Base-by-base conservation (phyloP, 345 rosid species). In the Carallia pectinifolia region DNA sequence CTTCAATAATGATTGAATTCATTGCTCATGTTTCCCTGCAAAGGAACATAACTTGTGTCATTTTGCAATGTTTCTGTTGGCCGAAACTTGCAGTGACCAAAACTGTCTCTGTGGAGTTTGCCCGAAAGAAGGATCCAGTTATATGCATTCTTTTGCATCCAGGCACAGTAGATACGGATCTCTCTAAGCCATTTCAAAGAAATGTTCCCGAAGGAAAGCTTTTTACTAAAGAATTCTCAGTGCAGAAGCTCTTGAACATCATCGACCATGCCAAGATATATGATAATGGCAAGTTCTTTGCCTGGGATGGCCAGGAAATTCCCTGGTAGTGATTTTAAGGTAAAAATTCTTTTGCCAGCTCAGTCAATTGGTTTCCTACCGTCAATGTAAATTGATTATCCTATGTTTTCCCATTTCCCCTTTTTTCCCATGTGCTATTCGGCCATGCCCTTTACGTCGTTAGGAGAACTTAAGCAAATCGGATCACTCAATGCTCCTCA, bases 281-380 rank as follows among this genome's bases (percentile, higher is more conserved):
- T 16, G 96, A 90, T 58, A 91, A 87, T 65, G 98, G 97, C 62
- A 91, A 90, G 77, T 91, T 94, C 84, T 91, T 91, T 69, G 96
- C 96, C 19, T 91, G 98, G 93, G 97, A 94, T 83, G 96, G 97
- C 63, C 95, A 90, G 76, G 90, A 88, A 81, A 88, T 91, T 59
- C 93, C 95, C 23, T 90, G 98, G 96, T 90, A 73, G 54, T 3
- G 34, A 33, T 33, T 33, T 33, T 33, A 33, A 33, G 50, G 50
- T 44, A 44, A 44, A 10, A 16, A 12, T 44, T 44, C 50, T 44
- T 44, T 44, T 44, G 5, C 16, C 50, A 44, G 17, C 17, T 44
- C 16, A 12, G 50, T 44, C 12, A 10, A 44, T 12, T 44, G 50
- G 15, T 44, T 44, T 10, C 16, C 17, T 12, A 44, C 16, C 50